Conservation (phyloP, 192 early-diverging fungal species). For the Coemansia sp. region DNA sequence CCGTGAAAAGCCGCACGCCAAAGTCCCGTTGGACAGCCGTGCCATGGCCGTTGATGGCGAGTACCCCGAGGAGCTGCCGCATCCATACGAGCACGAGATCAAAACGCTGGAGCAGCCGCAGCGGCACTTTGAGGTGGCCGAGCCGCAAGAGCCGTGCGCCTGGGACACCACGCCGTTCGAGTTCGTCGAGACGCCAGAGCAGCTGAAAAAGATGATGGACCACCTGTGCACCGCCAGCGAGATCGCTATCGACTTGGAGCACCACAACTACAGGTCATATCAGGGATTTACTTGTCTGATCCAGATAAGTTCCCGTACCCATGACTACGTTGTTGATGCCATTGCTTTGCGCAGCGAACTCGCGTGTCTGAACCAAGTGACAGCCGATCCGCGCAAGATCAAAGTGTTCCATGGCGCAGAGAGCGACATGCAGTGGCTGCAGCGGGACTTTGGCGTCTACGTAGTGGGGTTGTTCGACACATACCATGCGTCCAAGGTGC, state of each 20-base stretch:
- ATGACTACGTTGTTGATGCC: constrained; percentile 92
- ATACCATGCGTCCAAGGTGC: constrained; percentile 83
- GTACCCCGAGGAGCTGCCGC: constrained; percentile 53
- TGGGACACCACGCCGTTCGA: constrained; percentile 72
- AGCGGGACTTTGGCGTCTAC: constrained; percentile 96
- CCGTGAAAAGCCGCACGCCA: constrained; percentile 77
- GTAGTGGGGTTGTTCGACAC: constrained; percentile 97
- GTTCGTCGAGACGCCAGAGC: constrained; percentile 81
- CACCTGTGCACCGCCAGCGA: constrained; percentile 64
- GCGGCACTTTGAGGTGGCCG: constrained; percentile 61
- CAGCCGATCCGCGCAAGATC: constrained; percentile 83
- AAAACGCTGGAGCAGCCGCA: constrained; percentile 70
- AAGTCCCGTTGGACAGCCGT: constrained; percentile 63
- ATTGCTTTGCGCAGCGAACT: constrained; percentile 73
- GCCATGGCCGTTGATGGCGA: not conserved
- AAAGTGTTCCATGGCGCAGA: constrained; percentile 99
- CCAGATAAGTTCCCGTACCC: constrained; percentile 83
- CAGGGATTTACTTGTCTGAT: constrained; percentile 95
- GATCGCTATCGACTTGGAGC: constrained; percentile 94
- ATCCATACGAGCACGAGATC: constrained; percentile 95
- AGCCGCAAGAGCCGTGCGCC: constrained; percentile 56
- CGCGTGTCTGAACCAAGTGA: constrained; percentile 76
- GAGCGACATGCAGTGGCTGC: constrained; percentile 93
- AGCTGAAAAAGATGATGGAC: constrained; percentile 63
- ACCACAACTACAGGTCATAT: constrained; percentile 93